Evolutionary conservation across 1,284 basidiomycete species (phyloP).

Genomic region (Rhodotorula sp.): DNA sequence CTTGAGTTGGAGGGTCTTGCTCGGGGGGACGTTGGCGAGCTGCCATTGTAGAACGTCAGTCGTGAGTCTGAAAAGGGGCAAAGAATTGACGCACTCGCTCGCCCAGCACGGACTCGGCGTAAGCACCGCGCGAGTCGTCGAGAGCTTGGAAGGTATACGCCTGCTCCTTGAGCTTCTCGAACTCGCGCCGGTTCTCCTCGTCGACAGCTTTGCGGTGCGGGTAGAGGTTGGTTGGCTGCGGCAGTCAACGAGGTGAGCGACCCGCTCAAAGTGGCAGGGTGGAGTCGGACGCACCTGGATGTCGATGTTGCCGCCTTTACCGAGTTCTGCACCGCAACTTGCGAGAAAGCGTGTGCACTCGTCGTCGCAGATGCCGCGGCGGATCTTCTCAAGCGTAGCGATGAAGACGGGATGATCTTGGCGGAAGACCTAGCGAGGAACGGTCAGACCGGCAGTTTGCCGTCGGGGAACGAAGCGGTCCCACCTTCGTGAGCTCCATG

Average conservation of each 20-base stretch:
- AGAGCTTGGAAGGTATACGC: slow-evolving; percentile 22
- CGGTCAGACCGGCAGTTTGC: too few relatives aligned
- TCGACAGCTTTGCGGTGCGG: slow-evolving; percentile 27
- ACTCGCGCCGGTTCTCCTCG: slow-evolving; percentile 38
- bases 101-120: slow-evolving; percentile 7
- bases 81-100: neutral
- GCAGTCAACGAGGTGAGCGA: neutral
- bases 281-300: slow-evolving; percentile 18
- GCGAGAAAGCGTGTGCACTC: slow-evolving; percentile 23
- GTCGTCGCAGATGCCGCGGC: slow-evolving; percentile 39
- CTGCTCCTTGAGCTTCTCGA: slow-evolving; percentile 24
- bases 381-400: slow-evolving; percentile 40
- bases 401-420: slow-evolving; percentile 41
- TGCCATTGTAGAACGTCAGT: neutral
- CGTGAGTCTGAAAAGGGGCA: accelerated
- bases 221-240: slow-evolving; percentile 42
- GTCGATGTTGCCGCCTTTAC: slow-evolving; percentile 19
- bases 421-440: slow-evolving; percentile 36
- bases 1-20: slow-evolving; percentile 30
- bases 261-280: neutral
- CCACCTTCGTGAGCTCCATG: slow-evolving; percentile 38
- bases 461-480: accelerated
- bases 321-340: slow-evolving; percentile 30
- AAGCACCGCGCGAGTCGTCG: slow-evolving; percentile 27
- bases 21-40: slow-evolving; percentile 36